Evolutionary conservation across 768 basidiomycete genomes (phyloP).

Genomic region (Lenzites betulinus): DNA sequence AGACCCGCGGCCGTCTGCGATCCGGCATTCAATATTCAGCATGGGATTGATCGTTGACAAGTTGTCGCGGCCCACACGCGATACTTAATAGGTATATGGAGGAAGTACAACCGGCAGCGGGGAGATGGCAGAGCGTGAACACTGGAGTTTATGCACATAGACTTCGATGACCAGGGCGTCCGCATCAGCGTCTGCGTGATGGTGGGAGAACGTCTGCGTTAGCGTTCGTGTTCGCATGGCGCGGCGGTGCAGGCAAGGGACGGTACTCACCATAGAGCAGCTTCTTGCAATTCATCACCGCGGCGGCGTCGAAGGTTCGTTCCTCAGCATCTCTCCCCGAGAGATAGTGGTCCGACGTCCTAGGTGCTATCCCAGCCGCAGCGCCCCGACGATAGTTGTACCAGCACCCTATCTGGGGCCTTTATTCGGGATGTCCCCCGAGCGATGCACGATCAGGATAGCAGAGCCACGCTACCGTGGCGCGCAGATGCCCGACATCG

Average conservation of each 20-base stretch:
- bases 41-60: neutral
- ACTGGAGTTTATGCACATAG: neutral
- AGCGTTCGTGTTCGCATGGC: neutral
- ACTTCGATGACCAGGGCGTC: neutral
- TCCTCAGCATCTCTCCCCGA: neutral
- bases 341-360: neutral
- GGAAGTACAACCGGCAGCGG: no score
- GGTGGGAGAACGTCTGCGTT: neutral
- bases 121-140: neutral
- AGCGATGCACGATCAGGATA: neutral
- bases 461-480: neutral
- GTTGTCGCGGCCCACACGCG: no score
- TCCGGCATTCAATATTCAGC: neutral
- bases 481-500: neutral
- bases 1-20: constrained; percentile 1
- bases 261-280: neutral
- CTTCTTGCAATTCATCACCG: neutral
- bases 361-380: neutral
- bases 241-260: neutral
- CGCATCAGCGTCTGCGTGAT: neutral
- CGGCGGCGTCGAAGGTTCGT: neutral
- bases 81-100: no score
- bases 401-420: no score
- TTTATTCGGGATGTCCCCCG: no score
- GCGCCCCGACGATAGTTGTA: neutral